Conservation (phyloP, 805 yeast species). For the Myxozyma monticola region DNA sequence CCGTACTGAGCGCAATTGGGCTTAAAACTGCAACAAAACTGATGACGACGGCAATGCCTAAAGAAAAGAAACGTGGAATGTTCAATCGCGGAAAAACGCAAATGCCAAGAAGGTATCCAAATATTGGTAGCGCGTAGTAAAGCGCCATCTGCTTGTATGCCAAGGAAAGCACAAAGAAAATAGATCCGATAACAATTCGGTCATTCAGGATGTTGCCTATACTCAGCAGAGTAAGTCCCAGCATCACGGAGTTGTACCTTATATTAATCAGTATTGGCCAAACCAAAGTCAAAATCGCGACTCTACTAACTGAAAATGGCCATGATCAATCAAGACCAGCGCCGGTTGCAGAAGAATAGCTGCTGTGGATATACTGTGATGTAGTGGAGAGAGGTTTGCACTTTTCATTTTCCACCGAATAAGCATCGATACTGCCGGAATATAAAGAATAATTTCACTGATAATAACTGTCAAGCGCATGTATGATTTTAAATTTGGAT, state of each 20-base stretch:
- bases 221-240: slow-evolving; percentile 75
- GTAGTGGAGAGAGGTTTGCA: slow-evolving; percentile 43
- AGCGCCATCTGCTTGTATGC: slow-evolving; percentile 95
- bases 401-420: slow-evolving; percentile 70
- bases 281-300: background rate
- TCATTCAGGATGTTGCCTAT: slow-evolving; percentile 65
- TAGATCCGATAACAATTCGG: slow-evolving; percentile 64
- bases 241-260: slow-evolving; percentile 84
- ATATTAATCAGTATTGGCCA: background rate
- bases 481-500: slow-evolving; percentile 64
- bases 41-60: slow-evolving; percentile 62
- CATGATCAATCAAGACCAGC: slow-evolving; percentile 84
- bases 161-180: slow-evolving; percentile 73
- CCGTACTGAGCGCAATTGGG: slow-evolving; percentile 50
- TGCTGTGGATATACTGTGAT: slow-evolving; percentile 41
- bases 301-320: slow-evolving; percentile 74
- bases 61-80: slow-evolving; percentile 56
- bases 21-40: slow-evolving; percentile 53
- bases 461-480: slow-evolving; percentile 80
- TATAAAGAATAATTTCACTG: slow-evolving; percentile 70
- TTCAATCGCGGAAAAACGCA: slow-evolving; percentile 50
- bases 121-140: slow-evolving; percentile 87
- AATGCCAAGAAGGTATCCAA: slow-evolving; percentile 69
- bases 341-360: slow-evolving; percentile 84
- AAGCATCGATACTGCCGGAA: slow-evolving; percentile 76